phyloP scores from a whole-genome alignment of 495 filamentous ascomycete species.

The Amorphotheca resinae region DNA sequence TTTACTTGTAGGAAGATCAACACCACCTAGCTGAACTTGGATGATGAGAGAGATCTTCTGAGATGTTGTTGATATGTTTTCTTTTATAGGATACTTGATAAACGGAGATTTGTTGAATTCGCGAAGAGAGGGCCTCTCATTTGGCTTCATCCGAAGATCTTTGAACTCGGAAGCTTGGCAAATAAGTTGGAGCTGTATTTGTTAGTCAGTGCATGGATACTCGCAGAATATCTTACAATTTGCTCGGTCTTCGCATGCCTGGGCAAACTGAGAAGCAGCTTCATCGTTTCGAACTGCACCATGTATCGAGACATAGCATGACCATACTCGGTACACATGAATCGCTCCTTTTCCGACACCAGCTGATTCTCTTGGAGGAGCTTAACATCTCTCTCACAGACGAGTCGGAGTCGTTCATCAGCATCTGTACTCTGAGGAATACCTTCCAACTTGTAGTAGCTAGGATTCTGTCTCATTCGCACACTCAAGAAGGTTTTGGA shows the following conservation, averaged over 20 bases:
- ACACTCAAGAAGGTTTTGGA: slow-evolving; percentile 79
- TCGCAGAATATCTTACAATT: slow-evolving; percentile 45
- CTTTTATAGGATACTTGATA: slow-evolving; percentile 70
- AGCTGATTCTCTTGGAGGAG: slow-evolving; percentile 51
- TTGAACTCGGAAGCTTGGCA: slow-evolving; percentile 68
- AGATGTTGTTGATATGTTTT: slow-evolving; percentile 51
- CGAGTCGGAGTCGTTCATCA: slow-evolving; percentile 61
- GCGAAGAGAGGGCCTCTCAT: slow-evolving; percentile 66
- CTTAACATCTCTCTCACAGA: slow-evolving; percentile 69
- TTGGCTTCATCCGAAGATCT: slow-evolving; percentile 60
- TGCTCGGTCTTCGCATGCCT: slow-evolving; percentile 48
- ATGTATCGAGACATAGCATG: slow-evolving; percentile 91
- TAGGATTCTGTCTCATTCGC: slow-evolving; percentile 66
- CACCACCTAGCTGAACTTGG: slow-evolving; percentile 63
- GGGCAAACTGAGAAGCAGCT: slow-evolving; percentile 51
- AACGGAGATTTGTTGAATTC: slow-evolving; percentile 64
- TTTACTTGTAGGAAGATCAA: slow-evolving; percentile 55
- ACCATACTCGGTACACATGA: slow-evolving; percentile 67
- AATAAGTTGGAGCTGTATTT: slow-evolving; percentile 44
- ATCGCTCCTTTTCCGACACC: slow-evolving; percentile 32
- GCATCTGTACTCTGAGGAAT: slow-evolving; percentile 27
- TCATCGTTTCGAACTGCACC: slow-evolving; percentile 86
- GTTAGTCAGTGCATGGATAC: slow-evolving; percentile 23
- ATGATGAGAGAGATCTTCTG: slow-evolving; percentile 87
- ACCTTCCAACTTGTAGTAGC: slow-evolving; percentile 61